Conservation (phyloP, 2,329 filamentous ascomycete genomes). For the Aspergillus udagawae region DNA sequence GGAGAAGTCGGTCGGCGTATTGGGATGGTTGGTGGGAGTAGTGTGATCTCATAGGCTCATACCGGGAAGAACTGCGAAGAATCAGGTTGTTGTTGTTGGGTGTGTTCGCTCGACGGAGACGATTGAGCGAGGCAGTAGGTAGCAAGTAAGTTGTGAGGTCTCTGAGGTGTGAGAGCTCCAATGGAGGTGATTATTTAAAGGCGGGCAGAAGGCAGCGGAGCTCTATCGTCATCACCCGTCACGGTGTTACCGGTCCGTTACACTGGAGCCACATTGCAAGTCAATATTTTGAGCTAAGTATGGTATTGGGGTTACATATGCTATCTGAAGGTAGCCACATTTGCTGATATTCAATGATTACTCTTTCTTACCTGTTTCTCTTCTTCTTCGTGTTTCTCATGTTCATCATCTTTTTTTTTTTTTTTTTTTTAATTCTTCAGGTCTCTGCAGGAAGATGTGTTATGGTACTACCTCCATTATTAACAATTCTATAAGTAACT, state of each 20-base stretch:
- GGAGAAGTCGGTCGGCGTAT: neutral
- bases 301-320: conserved; percentile 3
- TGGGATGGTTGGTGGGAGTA: neutral
- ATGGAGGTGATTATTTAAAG: neutral
- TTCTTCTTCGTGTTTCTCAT: no score
- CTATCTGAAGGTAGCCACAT: neutral
- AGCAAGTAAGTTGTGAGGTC: conserved; percentile 1
- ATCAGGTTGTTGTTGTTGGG: neutral
- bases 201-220: conserved; percentile 13
- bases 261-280: neutral
- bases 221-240: conserved; percentile 22
- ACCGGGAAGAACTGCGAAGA: neutral
- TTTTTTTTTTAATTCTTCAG: no score
- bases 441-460: no score
- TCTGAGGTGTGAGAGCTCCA: neutral
- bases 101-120: neutral
- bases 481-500: neutral
- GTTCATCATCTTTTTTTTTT: no score
- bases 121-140: neutral
- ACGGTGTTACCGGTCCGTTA: conserved; percentile 4
- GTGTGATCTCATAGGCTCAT: conserved; percentile 2
- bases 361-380: neutral
- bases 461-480: no score
- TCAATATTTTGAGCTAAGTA: neutral
- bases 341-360: neutral